A percentile compares a stretch with the other conserved stretches of the same genome.
Conservation (phyloP, 1,139 yeast species). For the Geotrichum candidum region DNA sequence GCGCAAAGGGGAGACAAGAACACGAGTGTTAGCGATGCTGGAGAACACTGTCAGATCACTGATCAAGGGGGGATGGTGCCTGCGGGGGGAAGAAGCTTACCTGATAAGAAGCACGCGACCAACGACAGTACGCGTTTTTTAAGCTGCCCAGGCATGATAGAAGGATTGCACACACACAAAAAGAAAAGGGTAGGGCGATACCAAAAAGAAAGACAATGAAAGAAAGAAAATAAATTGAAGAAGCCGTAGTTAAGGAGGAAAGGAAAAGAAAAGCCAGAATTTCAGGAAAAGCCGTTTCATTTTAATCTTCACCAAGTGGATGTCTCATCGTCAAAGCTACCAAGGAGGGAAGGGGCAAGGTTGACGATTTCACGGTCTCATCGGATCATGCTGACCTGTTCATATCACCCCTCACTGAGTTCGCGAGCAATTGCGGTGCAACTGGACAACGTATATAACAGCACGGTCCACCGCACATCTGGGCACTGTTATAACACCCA, state of each 20-base stretch:
- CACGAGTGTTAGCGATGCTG: neutral
- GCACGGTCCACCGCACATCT: neutral
- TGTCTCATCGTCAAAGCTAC: neutral
- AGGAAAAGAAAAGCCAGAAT: neutral
- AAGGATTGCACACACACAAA: neutral
- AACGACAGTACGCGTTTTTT: constrained; percentile 21
- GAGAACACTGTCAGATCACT: neutral
- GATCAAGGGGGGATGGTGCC: neutral
- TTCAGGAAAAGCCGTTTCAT: neutral
- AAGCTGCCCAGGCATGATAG: neutral
- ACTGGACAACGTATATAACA: neutral
- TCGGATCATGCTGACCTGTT: neutral
- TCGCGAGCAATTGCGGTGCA: neutral
- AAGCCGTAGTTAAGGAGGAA: neutral
- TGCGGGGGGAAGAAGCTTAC: constrained; percentile 19
- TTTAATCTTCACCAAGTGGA: neutral
- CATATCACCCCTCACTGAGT: neutral
- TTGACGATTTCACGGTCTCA: too few relatives aligned
- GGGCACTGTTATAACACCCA: neutral
- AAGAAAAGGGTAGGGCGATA: neutral
- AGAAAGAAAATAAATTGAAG: neutral
- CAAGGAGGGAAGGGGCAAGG: neutral
- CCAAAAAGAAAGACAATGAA: neutral
- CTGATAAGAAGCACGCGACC: constrained; percentile 30
- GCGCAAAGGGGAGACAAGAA: neutral